These are phyloP conservation scores for Globisporangium echinulatum DNA, from an alignment of 352 stramenopile species.

Conservation along the genomic window DNA sequence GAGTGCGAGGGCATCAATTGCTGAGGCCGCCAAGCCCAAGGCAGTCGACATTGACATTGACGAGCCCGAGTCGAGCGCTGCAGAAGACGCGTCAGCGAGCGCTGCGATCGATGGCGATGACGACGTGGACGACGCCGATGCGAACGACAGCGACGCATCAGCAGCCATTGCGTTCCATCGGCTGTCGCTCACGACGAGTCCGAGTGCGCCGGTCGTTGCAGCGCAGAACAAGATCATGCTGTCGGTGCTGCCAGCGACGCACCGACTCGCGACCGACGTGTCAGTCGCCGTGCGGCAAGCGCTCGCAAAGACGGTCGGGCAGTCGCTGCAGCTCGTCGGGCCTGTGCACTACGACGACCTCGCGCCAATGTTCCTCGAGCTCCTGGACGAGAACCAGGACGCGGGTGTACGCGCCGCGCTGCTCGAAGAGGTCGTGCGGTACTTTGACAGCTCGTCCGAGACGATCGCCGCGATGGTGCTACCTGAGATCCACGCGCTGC, in stretches of 20 bases:
- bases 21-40: neutral
- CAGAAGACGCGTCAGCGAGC: neutral
- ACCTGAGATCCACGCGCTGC: slow-evolving; percentile 57
- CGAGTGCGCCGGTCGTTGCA: slow-evolving; percentile 37
- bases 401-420: slow-evolving; percentile 69
- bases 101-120: neutral
- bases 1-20: too few species aligned
- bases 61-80: neutral
- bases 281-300: slow-evolving; percentile 70
- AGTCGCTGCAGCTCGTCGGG: slow-evolving; percentile 62
- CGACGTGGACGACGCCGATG: neutral
- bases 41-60: neutral
- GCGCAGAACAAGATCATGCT: slow-evolving; percentile 77
- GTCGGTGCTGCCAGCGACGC: slow-evolving; percentile 73
- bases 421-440: slow-evolving; percentile 75
- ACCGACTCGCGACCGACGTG: slow-evolving; percentile 67
- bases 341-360: slow-evolving; percentile 73
- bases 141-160: neutral
- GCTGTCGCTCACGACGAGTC: slow-evolving; percentile 13
- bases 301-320: slow-evolving; percentile 69
- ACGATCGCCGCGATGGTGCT: slow-evolving; percentile 66
- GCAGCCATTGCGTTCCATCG: slow-evolving; percentile 18
- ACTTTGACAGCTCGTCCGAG: slow-evolving; percentile 64
- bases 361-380: slow-evolving; percentile 77
- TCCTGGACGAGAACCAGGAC: slow-evolving; percentile 78